Percentiles rank a stretch among this genome's conserved stretches.
Conservation (phyloP, 179 eudicot genomes). For the Camellia oleifera region DNA sequence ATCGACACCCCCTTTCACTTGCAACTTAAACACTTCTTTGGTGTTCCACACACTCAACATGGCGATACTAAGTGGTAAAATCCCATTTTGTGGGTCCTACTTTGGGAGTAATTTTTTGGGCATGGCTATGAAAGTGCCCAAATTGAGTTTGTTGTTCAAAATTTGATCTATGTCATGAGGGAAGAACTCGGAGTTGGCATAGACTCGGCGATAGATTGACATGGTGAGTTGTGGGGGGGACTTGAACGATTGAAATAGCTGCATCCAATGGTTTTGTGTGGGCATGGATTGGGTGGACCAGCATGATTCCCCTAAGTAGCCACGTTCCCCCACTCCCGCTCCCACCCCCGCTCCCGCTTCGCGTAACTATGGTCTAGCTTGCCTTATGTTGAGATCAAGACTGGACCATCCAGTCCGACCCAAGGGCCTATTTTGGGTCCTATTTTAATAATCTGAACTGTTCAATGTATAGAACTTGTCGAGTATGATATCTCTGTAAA, state of each 20-base stretch:
- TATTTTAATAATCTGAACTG: too few relatives aligned
- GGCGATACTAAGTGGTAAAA: slow-evolving; percentile 59
- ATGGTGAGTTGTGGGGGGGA: slow-evolving; percentile 41
- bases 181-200: slow-evolving; percentile 48
- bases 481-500: too few relatives aligned
- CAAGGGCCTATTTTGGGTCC: too few relatives aligned
- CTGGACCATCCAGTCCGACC: too few relatives aligned
- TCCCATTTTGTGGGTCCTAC: slow-evolving; percentile 50
- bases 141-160: slow-evolving; percentile 46
- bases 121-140: slow-evolving; percentile 76
- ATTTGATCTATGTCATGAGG: slow-evolving; percentile 63
- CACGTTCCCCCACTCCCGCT: too few relatives aligned
- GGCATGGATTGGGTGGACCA: slow-evolving; percentile 84
- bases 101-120: slow-evolving; percentile 39
- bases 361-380: too few relatives aligned
- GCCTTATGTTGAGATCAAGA: too few relatives aligned
- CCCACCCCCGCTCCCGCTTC: too few relatives aligned
- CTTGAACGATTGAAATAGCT: slow-evolving; percentile 28
- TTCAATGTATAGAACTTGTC: too few relatives aligned
- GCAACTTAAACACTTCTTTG: slow-evolving; percentile 65
- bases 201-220: slow-evolving; percentile 43
- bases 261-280: slow-evolving; percentile 57
- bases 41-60: slow-evolving; percentile 85
- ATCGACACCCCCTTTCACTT: slow-evolving; percentile 70
- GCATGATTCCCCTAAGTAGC: slow-evolving; percentile 14